Percentiles rank a stretch among this genome's conserved stretches.
Conservation (phyloP, 768 basidiomycete genomes). For the Boletus sp. region DNA sequence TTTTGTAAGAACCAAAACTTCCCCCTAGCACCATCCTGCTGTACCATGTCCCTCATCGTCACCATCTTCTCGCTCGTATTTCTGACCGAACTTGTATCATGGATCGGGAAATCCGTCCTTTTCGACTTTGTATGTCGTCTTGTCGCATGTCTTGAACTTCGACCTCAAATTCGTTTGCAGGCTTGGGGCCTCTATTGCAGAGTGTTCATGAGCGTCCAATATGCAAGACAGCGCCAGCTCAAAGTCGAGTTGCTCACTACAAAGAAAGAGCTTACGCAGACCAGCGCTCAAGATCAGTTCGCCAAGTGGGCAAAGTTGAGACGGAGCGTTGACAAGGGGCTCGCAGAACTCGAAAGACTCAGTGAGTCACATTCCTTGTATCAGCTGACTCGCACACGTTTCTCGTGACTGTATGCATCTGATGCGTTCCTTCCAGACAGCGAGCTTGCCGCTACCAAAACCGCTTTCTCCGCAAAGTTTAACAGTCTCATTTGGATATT, state of each 20-base stretch:
- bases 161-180: conserved; percentile 39
- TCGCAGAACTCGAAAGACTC: conserved; percentile 86
- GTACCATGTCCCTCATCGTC: conserved; percentile 71
- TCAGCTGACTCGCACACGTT: not conserved
- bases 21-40: not conserved
- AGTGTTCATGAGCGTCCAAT: conserved; percentile 56
- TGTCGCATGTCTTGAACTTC: conserved; percentile 1
- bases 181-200: conserved; percentile 69
- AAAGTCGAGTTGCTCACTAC: conserved; percentile 77
- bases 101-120: conserved; percentile 86
- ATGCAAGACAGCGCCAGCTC: conserved; percentile 62
- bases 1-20: conserved; percentile 5
- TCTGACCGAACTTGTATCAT: conserved; percentile 78
- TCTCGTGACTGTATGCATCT: not conserved
- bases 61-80: conserved; percentile 83
- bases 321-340: conserved; percentile 86
- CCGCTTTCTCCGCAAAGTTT: conserved; percentile 69
- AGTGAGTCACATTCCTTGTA: conserved; percentile 54
- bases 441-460: conserved; percentile 57
- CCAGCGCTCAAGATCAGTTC: conserved; percentile 96
- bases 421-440: conserved; percentile 51
- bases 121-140: conserved; percentile 66
- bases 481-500: conserved; percentile 72
- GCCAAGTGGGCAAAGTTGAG: conserved; percentile 97
- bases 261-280: conserved; percentile 84